phyloP scores from a whole-genome alignment of 176 grass and related monocot genomes.

The Pharus latifolius region DNA sequence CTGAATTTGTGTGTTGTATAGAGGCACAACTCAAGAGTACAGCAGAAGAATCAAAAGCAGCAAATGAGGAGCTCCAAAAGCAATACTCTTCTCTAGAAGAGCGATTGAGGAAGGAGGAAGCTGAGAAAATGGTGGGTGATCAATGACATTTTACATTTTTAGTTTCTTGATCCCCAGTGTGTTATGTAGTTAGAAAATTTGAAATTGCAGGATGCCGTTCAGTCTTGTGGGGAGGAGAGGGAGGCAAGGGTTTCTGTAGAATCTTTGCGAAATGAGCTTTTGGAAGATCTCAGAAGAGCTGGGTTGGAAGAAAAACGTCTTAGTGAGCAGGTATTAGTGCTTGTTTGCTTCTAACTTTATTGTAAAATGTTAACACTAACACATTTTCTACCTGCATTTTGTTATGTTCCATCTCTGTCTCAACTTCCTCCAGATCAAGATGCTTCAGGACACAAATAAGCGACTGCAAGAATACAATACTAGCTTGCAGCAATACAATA shows the following conservation, averaged over 20 bases:
- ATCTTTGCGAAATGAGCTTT: slow-evolving; percentile 14
- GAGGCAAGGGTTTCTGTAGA: slow-evolving; percentile 25
- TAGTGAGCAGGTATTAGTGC: slow-evolving; percentile 38
- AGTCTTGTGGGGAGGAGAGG: slow-evolving; percentile 32
- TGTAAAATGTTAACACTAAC: neutral
- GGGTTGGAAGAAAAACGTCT: slow-evolving; percentile 41
- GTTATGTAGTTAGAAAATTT: neutral
- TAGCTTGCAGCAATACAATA: slow-evolving; percentile 86
- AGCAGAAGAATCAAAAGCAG: slow-evolving; percentile 22
- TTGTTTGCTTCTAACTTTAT: neutral
- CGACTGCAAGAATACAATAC: slow-evolving; percentile 83
- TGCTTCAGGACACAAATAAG: slow-evolving; percentile 72
- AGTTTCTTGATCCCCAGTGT: neutral
- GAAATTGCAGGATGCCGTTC: slow-evolving; percentile 19
- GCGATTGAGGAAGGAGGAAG: slow-evolving; percentile 29
- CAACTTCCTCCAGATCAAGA: slow-evolving; percentile 43
- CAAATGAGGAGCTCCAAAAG: slow-evolving; percentile 35
- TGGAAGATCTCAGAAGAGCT: slow-evolving; percentile 34
- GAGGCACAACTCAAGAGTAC: slow-evolving; percentile 18
- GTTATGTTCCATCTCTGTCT: neutral
- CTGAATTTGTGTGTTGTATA: neutral
- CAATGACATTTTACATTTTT: neutral
- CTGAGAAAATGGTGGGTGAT: slow-evolving; percentile 40
- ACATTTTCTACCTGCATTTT: neutral
- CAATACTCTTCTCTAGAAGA: slow-evolving; percentile 36